phyloP scores from a whole-genome alignment of 345 rosid genomes.

The Stellera chamaejasme region DNA sequence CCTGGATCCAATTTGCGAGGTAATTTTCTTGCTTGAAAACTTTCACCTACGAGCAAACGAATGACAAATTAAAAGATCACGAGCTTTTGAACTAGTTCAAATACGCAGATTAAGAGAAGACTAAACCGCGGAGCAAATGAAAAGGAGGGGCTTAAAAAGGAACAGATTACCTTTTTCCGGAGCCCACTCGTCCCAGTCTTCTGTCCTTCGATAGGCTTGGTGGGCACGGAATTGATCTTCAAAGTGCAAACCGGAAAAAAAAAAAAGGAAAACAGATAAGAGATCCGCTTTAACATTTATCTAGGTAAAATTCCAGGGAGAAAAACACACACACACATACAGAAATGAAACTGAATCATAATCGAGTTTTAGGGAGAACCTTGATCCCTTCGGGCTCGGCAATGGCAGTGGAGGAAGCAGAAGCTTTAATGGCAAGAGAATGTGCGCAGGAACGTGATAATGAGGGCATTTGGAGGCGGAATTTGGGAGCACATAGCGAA shows the following conservation, averaged over 20 bases:
- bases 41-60: slow-evolving; percentile 45
- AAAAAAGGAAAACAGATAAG: neutral
- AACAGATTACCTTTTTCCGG: slow-evolving; percentile 57
- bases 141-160: neutral
- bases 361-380: slow-evolving; percentile 19
- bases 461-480: slow-evolving; percentile 19
- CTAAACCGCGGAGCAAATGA: neutral
- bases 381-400: slow-evolving; percentile 68
- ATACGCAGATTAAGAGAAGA: too few relatives aligned
- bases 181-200: slow-evolving; percentile 87
- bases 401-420: slow-evolving; percentile 54
- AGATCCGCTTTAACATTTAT: too few relatives aligned
- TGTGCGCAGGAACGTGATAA: slow-evolving; percentile 10
- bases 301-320: neutral
- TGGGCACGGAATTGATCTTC: slow-evolving; percentile 57
- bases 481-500: slow-evolving; percentile 11
- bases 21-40: slow-evolving; percentile 83
- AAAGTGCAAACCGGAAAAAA: neutral
- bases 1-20: slow-evolving; percentile 98
- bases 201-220: slow-evolving; percentile 76
- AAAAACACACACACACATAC: neutral
- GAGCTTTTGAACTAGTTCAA: too few relatives aligned
- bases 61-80: too few relatives aligned
- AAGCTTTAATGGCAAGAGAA: slow-evolving; percentile 28
- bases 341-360: neutral